These are phyloP conservation scores for Hymenochaete sp. DNA, from an alignment of 1,284 basidiomycete species.

Conservation along the genomic window DNA sequence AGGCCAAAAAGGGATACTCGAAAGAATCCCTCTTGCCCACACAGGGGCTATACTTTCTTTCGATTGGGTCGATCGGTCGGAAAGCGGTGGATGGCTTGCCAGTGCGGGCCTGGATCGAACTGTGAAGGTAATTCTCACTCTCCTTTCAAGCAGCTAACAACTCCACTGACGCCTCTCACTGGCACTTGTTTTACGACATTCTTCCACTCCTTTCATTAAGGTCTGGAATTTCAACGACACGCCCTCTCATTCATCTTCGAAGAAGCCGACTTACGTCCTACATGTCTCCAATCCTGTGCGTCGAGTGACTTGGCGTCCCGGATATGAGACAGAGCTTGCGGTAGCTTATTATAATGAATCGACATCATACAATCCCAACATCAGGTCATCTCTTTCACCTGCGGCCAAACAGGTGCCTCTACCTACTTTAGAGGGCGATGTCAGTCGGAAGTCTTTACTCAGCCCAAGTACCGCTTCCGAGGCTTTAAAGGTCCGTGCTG, in stretches of 20 bases:
- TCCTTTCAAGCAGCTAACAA: conserved; percentile 1
- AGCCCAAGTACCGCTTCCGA: conserved; percentile 1
- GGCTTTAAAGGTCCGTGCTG: neutral
- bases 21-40: conserved; percentile 73
- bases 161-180: neutral
- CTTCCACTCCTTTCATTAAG: conserved; percentile 34
- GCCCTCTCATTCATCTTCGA: conserved; percentile 19
- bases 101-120: conserved; percentile 75
- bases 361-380: conserved; percentile 30
- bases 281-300: conserved; percentile 72
- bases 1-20: conserved; percentile 61
- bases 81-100: conserved; percentile 67
- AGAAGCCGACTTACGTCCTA: conserved; percentile 62
- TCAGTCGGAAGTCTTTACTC: conserved; percentile 9
- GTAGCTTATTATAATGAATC: conserved; percentile 62
- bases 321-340: conserved; percentile 72
- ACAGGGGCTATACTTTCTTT: conserved; percentile 66
- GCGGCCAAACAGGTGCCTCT: conserved; percentile 10
- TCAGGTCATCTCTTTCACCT: conserved; percentile 19
- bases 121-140: conserved; percentile 52
- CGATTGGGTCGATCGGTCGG: conserved; percentile 56
- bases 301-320: conserved; percentile 71
- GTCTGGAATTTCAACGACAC: conserved; percentile 63
- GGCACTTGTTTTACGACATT: too few species aligned
- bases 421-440: neutral